Conservation (phyloP, 2,329 filamentous ascomycete species). For the Colletotrichum sp. region DNA sequence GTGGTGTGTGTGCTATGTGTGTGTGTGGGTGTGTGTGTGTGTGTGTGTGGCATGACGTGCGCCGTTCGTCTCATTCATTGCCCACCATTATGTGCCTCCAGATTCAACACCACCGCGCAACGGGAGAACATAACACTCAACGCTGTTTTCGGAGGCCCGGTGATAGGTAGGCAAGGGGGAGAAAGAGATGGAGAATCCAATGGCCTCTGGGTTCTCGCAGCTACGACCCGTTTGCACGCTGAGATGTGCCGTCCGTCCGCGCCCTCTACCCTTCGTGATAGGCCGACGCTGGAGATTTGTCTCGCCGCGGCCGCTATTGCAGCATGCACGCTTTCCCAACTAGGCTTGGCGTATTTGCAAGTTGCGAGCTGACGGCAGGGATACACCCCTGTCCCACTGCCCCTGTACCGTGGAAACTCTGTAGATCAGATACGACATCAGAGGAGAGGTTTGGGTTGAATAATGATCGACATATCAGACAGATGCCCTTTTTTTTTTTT, state of each 20-base stretch:
- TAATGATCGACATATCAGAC: not conserved
- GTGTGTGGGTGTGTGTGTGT: not conserved
- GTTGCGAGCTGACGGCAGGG: not conserved
- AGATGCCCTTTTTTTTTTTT: not conserved
- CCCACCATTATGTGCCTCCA: not conserved
- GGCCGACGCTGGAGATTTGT: not conserved
- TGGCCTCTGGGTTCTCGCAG: not conserved
- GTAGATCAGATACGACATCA: conserved; percentile 1
- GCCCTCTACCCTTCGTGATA: not conserved
- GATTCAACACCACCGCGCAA: not conserved
- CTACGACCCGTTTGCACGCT: not conserved
- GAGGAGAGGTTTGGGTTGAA: not conserved
- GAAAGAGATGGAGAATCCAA: not conserved
- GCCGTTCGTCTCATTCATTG: not conserved
- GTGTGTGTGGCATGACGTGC: not conserved
- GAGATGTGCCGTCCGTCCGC: not conserved
- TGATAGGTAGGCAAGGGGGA: conserved; percentile 2
- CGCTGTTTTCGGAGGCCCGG: not conserved
- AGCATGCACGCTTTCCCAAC: not conserved
- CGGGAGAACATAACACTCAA: not conserved
- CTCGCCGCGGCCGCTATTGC: not conserved
- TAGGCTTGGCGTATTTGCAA: not conserved
- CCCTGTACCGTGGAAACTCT: not conserved
- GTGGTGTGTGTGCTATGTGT: not conserved
- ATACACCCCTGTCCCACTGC: not conserved